Percentiles rank a stretch among this genome's conserved stretches.
These are phyloP conservation scores for Tardiomyces blankii DNA, from an alignment of 1,139 yeast species.

Conservation along the genomic window DNA sequence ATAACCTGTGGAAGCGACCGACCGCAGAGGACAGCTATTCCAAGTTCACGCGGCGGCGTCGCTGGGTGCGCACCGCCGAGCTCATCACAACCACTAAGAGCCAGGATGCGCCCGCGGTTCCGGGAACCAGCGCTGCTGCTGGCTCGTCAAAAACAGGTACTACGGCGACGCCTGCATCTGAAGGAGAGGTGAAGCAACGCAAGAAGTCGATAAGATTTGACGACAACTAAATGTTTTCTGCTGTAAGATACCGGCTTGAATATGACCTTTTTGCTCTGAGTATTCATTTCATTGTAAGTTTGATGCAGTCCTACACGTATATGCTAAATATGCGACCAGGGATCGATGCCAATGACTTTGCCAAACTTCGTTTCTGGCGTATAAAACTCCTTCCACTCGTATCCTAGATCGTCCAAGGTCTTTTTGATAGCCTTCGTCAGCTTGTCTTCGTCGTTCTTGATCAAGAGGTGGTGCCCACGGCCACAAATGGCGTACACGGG, in stretches of 20 bases:
- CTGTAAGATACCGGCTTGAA: no score
- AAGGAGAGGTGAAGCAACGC: background rate
- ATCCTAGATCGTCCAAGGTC: slow-evolving; percentile 26
- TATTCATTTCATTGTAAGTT: no score
- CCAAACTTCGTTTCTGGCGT: slow-evolving; percentile 22
- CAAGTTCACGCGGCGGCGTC: slow-evolving; percentile 83
- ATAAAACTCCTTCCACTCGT: slow-evolving; percentile 25
- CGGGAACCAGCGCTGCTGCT: slow-evolving; percentile 9
- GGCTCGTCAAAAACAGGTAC: background rate
- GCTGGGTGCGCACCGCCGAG: slow-evolving; percentile 95
- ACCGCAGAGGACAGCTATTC: slow-evolving; percentile 80
- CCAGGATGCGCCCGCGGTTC: background rate
- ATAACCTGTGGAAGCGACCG: slow-evolving; percentile 91
- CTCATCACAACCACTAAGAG: slow-evolving; percentile 30
- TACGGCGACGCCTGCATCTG: slow-evolving; percentile 1
- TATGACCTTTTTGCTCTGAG: no score
- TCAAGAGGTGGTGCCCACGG: slow-evolving; percentile 20
- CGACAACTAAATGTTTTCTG: slow-evolving; percentile 1
- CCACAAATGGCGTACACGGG: slow-evolving; percentile 26
- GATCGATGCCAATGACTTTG: slow-evolving; percentile 28
- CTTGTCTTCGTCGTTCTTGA: slow-evolving; percentile 19
- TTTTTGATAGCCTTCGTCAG: slow-evolving; percentile 21
- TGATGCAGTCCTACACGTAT: no score
- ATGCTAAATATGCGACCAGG: slow-evolving; percentile 23
- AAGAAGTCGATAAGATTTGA: slow-evolving; percentile 4